Evolutionary conservation across 257 asterid genomes (phyloP).

Genomic region (Gardenia jasminoides): DNA sequence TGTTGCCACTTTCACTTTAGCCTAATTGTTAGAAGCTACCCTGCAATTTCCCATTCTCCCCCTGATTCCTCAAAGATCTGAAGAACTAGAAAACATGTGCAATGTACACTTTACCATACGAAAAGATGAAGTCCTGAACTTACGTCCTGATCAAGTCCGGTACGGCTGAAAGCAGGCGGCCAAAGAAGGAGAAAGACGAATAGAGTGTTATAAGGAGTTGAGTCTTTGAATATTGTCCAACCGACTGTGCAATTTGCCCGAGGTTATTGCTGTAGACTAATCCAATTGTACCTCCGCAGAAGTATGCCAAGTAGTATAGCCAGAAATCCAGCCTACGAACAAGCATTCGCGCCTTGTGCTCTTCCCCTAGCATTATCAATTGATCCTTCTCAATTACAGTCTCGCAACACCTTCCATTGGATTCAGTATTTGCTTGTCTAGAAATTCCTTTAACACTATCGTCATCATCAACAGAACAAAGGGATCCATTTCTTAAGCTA

Average conservation of each 20-base stretch:
- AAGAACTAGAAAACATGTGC: too few species aligned
- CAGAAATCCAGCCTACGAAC: slow-evolving; percentile 71
- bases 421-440: slow-evolving; percentile 17
- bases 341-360: slow-evolving; percentile 55
- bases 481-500: slow-evolving; percentile 30
- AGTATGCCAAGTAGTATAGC: slow-evolving; percentile 67
- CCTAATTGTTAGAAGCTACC: too few species aligned
- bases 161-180: slow-evolving; percentile 88
- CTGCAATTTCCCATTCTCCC: too few species aligned
- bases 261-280: slow-evolving; percentile 86
- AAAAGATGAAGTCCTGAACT: slow-evolving; percentile 26
- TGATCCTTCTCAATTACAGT: slow-evolving; percentile 45
- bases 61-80: too few species aligned
- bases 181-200: slow-evolving; percentile 88
- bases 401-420: slow-evolving; percentile 38
- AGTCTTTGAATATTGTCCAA: slow-evolving; percentile 58
- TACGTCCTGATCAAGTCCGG: slow-evolving; percentile 73
- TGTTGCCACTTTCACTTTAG: too few species aligned
- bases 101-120: neutral
- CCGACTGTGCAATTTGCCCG: slow-evolving; percentile 86
- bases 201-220: slow-evolving; percentile 64
- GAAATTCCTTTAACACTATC: slow-evolving; percentile 16
- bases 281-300: slow-evolving; percentile 92
- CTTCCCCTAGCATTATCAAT: slow-evolving; percentile 69
- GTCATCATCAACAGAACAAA: slow-evolving; percentile 8